Conservation (phyloP, 306 rosid species). For the Glycine tomentella region DNA sequence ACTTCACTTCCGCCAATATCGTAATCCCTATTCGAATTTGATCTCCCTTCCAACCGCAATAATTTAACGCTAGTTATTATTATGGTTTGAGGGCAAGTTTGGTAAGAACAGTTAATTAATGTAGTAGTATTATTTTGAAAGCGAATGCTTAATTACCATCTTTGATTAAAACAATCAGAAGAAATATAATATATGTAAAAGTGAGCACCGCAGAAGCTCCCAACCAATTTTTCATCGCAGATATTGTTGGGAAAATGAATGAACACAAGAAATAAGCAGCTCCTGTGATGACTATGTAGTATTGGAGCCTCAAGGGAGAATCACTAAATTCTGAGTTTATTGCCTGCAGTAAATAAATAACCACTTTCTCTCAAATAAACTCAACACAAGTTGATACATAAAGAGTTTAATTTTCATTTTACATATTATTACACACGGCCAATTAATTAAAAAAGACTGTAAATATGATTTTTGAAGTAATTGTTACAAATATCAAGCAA, state of each 20-base stretch:
- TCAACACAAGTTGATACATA: no score
- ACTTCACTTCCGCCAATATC: slow-evolving; percentile 50
- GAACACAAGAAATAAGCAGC: slow-evolving; percentile 53
- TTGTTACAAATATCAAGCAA: no score
- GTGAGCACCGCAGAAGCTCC: slow-evolving; percentile 55
- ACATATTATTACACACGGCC: no score
- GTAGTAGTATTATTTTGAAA: not conserved
- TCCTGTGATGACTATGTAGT: slow-evolving; percentile 60
- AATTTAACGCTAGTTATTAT: not conserved
- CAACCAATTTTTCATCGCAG: slow-evolving; percentile 64
- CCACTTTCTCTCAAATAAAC: no score
- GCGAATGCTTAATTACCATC: slow-evolving; percentile 49
- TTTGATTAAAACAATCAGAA: slow-evolving; percentile 44
- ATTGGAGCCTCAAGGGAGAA: slow-evolving; percentile 66
- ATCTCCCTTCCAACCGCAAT: slow-evolving; percentile 52
- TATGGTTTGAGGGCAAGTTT: not conserved
- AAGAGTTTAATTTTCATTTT: no score
- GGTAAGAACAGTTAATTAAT: not conserved
- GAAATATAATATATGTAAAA: slow-evolving; percentile 49
- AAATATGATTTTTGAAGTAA: no score
- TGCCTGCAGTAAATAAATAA: slow-evolving; percentile 52
- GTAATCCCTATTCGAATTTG: slow-evolving; percentile 42
- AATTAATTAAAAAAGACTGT: no score
- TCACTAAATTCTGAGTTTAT: slow-evolving; percentile 58
- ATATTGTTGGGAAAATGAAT: slow-evolving; percentile 61